Base-by-base conservation (phyloP, 2,329 filamentous ascomycete species). In the Pezicula rhizophila region DNA sequence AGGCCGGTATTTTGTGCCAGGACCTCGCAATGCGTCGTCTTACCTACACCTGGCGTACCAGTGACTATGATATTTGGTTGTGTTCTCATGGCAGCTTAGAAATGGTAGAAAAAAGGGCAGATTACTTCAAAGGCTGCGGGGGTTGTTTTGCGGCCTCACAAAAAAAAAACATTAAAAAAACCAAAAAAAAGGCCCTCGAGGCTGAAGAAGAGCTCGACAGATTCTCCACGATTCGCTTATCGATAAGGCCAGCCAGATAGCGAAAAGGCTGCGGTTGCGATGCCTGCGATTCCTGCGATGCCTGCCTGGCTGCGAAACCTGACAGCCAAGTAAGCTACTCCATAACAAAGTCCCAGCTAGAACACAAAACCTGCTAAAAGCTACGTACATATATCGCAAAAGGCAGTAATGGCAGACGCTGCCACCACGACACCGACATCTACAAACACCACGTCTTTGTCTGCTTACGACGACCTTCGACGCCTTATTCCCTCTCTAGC, bases 41-140 rank as follows among this genome's bases (percentile, higher is more conserved):
- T 99, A 63, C 93, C 93, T 25, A 95, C 89, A 48, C 93, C 93
- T 0, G 93, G 93, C 17, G 93, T 99, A 56, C 93, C 93, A 37
- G 93, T 97, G 57, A 99, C 78, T 58, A 99, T 86, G 62, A 99
- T 89, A 68, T 97, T 99, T 26, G 93, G 93, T 54, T 71, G 70
- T 26, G 65, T 70, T 57, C 81, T 73, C 64, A 72, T 69, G 45
- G 28, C 41, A 17, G 17, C 31, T 23, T 20, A 5, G 18, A 17
- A 41, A 15, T 33, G 15, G 6, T 5, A 4, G 23, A 23, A 23
- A 18, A 18, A n/a, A 15, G 50, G 26, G 34, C 6, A 46, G 25
- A 28, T 51, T 34, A 33, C 35, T 25, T 28, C 12, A 3, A 26
- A n/a, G 11, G 18, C 12, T 31, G 25, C 42, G 14, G 18, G 18